These are phyloP conservation scores for Globisporangium megalacanthum DNA, from an alignment of 352 stramenopile genomes.

Conservation along the genomic window DNA sequence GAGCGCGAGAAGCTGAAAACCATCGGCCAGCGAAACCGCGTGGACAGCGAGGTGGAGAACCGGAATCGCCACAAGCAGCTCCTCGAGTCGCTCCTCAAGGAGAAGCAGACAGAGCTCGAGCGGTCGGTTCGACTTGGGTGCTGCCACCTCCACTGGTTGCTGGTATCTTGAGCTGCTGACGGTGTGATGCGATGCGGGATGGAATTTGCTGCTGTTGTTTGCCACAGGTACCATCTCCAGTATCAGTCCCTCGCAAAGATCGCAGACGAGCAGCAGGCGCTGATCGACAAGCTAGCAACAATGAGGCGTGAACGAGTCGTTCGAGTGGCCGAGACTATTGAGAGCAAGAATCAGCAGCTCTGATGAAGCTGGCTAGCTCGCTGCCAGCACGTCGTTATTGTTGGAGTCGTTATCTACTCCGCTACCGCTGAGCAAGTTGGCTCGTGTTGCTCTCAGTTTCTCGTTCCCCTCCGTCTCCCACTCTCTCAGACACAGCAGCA, in stretches of 20 bases:
- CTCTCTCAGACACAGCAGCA: too few relatives aligned
- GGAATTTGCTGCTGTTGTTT: constrained; percentile 1
- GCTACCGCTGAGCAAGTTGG: background rate
- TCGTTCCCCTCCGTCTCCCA: too few relatives aligned
- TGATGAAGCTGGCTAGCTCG: too few relatives aligned
- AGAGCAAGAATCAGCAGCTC: background rate
- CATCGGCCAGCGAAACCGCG: constrained; percentile 75
- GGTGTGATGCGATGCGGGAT: background rate
- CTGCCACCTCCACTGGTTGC: background rate
- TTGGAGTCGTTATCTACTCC: too few relatives aligned
- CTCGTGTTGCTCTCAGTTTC: background rate
- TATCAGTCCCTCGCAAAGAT: constrained; percentile 75
- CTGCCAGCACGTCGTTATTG: too few relatives aligned
- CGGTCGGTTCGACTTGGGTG: constrained; percentile 37
- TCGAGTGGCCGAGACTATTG: background rate
- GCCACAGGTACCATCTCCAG: constrained; percentile 67
- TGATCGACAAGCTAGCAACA: constrained; percentile 88
- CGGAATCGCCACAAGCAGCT: constrained; percentile 76
- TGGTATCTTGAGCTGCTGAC: background rate
- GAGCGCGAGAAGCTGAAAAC: constrained; percentile 82
- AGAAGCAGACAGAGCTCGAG: constrained; percentile 79
- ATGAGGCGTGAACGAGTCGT: constrained; percentile 46
- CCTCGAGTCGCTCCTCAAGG: constrained; percentile 73
- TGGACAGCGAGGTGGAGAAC: constrained; percentile 81
- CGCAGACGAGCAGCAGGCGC: constrained; percentile 68